These are phyloP conservation scores for Hypoxylon rickii DNA, from an alignment of 495 filamentous ascomycete genomes.

Conservation along the genomic window DNA sequence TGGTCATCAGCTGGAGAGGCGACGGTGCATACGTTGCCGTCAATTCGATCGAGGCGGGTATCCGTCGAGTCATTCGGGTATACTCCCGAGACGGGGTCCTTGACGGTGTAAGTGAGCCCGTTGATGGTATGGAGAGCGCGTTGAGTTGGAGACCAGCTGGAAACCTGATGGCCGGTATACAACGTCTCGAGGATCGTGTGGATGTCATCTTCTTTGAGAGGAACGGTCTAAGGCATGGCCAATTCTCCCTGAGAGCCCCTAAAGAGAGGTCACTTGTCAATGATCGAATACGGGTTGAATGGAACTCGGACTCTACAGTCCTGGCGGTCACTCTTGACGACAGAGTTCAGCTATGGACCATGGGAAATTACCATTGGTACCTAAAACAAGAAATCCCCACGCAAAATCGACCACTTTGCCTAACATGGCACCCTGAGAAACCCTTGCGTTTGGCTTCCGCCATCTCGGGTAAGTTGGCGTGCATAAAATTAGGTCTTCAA, in stretches of 20 bases:
- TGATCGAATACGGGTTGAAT: constrained; percentile 67
- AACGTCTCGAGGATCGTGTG: constrained; percentile 67
- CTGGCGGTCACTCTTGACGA: constrained; percentile 79
- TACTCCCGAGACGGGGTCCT: constrained; percentile 88
- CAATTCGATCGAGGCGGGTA: constrained; percentile 69
- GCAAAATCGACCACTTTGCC: constrained; percentile 39
- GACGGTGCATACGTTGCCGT: constrained; percentile 92
- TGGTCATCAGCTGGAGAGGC: constrained; percentile 87
- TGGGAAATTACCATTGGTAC: constrained; percentile 97
- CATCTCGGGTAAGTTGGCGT: constrained; percentile 42
- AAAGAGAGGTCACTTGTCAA: constrained; percentile 58
- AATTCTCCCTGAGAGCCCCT: constrained; percentile 76
- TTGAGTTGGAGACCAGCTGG: constrained; percentile 91
- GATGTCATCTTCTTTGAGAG: constrained; percentile 95
- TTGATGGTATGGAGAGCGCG: constrained; percentile 82
- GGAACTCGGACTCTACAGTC: constrained; percentile 91
- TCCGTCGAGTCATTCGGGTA: constrained; percentile 79
- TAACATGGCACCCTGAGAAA: constrained; percentile 86
- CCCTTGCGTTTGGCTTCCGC: constrained; percentile 66
- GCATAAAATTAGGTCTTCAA: background rate
- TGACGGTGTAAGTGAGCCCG: constrained; percentile 91
- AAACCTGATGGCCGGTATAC: constrained; percentile 84
- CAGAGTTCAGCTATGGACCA: constrained; percentile 90
- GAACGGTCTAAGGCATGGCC: constrained; percentile 91
- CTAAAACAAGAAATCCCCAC: constrained; percentile 83